A percentile compares a stretch with the other conserved stretches of the same genome.
Evolutionary conservation across 225 moss, liverwort and hornwort species (phyloP).

Genomic region (Bryum argenteum): DNA sequence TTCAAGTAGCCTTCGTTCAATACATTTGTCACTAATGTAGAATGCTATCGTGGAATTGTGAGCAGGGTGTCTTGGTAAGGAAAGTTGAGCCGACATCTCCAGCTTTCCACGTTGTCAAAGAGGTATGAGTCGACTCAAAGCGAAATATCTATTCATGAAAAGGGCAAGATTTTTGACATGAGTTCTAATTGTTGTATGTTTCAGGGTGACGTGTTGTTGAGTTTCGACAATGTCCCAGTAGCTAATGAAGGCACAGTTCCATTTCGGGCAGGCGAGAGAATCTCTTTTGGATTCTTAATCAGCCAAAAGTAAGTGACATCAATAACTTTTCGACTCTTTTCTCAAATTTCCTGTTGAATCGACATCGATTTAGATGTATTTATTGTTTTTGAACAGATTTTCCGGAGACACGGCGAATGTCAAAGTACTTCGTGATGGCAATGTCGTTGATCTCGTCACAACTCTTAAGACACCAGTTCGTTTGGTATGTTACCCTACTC

Average conservation of each 20-base stretch:
- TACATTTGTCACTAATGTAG: background rate
- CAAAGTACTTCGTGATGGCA: conserved; percentile 78
- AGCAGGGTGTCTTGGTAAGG: conserved; percentile 91
- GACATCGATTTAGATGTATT: conserved; percentile 17
- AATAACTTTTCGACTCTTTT: background rate
- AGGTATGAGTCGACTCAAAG: conserved; percentile 38
- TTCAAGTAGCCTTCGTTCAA: conserved; percentile 9
- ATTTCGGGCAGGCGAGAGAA: conserved; percentile 94
- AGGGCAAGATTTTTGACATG: too few relatives aligned
- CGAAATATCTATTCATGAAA: too few relatives aligned
- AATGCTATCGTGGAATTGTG: conserved; percentile 21
- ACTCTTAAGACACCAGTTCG: conserved; percentile 80
- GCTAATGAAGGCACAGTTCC: conserved; percentile 99
- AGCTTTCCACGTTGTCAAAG: conserved; percentile 76
- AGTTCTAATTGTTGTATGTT: conserved; percentile 14
- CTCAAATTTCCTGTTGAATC: background rate
- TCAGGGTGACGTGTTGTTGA: conserved; percentile 97
- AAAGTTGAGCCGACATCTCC: conserved; percentile 98
- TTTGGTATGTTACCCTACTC: conserved; percentile 56
- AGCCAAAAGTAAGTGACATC: conserved; percentile 98
- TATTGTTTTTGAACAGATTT: conserved; percentile 49
- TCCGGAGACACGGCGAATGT: conserved; percentile 87
- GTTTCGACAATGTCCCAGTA: conserved; percentile 83
- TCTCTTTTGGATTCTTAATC: conserved; percentile 93
- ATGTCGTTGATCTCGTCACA: conserved; percentile 66